Evolutionary conservation across 1,284 basidiomycete species (phyloP), one percentile per base, ranked within the genome.

Genomic region (Ustilago xerochloae): DNA sequence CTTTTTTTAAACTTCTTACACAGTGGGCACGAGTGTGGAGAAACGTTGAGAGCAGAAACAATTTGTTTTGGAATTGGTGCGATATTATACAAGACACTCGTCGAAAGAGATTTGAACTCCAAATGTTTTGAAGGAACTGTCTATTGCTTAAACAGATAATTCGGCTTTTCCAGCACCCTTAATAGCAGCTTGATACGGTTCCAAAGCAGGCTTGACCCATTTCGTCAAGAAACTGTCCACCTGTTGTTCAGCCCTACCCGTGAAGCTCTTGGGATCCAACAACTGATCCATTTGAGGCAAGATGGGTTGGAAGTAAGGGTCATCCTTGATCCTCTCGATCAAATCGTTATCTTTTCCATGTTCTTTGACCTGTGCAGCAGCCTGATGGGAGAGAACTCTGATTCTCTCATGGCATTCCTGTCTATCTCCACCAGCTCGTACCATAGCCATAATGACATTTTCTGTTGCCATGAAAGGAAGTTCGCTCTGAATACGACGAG

Each of bases 371-470:
- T 96, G 93, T 64, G 92, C 88, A 0, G 90, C 95, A 0, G 97
- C 97, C 85, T 98, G 91, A 85, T 99, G 96, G 13, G 94, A 97
- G n/a, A 98, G 88, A 53, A 97, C 95, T 64, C 96, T 73, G 62
- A 98, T 96, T 86, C 93, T 92, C 86, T 98, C 97, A 85, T 99
- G 96, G 36, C 94, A 94, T 85, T 93, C 92, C 86, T 99, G 97
- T 38, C 97, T 88, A 85, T 99, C 96, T 1, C 95, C 97, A 39
- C 95, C 95, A 57, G 86, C 85, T 86, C 96, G 96, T 64, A 99
- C 97, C 69, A 99, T 91, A 12, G 94, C 94, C 97, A 99, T 99
- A 87, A 99, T 99, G 85, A 99, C 89, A 86, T 99, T 99, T 86
- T 97, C 94, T 3, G 94, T 86, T 3, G 85, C 85, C 97, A 99